Evolutionary conservation across 176 grass and related monocot genomes (phyloP).

Genomic region (Poa pratensis): DNA sequence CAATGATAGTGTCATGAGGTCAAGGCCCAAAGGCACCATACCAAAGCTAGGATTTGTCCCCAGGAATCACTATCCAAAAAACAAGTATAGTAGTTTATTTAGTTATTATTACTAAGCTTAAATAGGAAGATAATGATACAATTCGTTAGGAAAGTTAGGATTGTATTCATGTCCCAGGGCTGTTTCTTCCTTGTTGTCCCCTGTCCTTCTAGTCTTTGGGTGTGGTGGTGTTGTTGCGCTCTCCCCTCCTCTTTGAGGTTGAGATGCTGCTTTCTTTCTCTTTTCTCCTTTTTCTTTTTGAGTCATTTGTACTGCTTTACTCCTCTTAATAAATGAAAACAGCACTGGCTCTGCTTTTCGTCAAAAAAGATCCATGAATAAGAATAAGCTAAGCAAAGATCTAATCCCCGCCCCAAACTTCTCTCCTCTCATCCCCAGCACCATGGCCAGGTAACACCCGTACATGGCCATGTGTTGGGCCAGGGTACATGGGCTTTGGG

Average conservation of each 20-base stretch:
- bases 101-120: slow-evolving; percentile 9
- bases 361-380: neutral
- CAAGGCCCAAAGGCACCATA: neutral
- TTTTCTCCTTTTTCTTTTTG: too few species aligned
- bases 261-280: too few species aligned
- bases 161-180: neutral
- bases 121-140: slow-evolving; percentile 4
- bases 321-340: too few species aligned
- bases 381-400: slow-evolving; percentile 17
- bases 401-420: neutral
- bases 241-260: too few species aligned
- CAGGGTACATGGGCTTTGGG: too few species aligned
- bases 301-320: too few species aligned
- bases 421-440: neutral
- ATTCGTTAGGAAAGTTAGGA: neutral
- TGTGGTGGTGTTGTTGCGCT: too few species aligned
- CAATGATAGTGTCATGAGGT: slow-evolving; percentile 1
- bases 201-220: too few species aligned
- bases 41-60: slow-evolving; percentile 3
- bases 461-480: too few species aligned
- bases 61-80: neutral
- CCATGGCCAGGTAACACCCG: neutral
- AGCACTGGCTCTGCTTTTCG: too few species aligned
- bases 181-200: too few species aligned
- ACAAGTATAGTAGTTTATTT: neutral